These are phyloP conservation scores for Arabidopsis arenosa DNA, from an alignment of 345 rosid genomes.

Conservation along the genomic window DNA sequence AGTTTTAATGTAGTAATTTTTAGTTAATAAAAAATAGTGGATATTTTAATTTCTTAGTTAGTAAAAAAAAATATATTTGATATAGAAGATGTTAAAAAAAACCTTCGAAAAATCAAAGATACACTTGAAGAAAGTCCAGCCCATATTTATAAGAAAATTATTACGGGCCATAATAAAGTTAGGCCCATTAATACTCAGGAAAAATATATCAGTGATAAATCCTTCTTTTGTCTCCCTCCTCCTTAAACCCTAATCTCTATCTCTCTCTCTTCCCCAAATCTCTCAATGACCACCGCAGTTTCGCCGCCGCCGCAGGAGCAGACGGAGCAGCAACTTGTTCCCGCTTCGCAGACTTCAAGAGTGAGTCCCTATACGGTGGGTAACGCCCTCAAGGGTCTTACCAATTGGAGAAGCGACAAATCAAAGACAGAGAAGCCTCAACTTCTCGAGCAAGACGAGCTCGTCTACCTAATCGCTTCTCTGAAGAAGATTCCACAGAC, in stretches of 20 bases:
- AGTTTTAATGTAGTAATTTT: too few relatives aligned
- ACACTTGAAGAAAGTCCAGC: neutral
- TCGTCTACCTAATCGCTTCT: conserved; percentile 60
- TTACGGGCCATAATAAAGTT: neutral
- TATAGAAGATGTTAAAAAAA: too few relatives aligned
- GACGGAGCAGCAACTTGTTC: conserved; percentile 18
- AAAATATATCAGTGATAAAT: conserved; percentile 15
- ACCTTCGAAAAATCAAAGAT: neutral
- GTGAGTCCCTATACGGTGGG: conserved; percentile 49
- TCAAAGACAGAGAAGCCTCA: conserved; percentile 60
- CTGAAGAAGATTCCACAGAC: conserved; percentile 72
- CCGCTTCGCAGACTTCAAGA: conserved; percentile 17
- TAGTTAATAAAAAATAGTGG: too few relatives aligned
- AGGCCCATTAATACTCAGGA: conserved; percentile 17
- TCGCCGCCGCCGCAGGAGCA: conserved; percentile 34
- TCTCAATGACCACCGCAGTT: conserved; percentile 38
- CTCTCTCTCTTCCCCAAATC: neutral
- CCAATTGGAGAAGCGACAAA: conserved; percentile 61
- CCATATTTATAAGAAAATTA: neutral
- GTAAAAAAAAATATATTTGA: too few relatives aligned
- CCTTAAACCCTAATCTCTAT: conserved; percentile 41
- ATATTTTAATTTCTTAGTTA: too few relatives aligned
- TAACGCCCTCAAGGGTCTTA: conserved; percentile 54
- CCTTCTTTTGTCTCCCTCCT: neutral
- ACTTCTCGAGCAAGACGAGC: conserved; percentile 73